Evolutionary conservation across 192 early-diverging fungal species (phyloP), one percentile per base, ranked within the genome.

Genomic region (Backusella westeae): DNA sequence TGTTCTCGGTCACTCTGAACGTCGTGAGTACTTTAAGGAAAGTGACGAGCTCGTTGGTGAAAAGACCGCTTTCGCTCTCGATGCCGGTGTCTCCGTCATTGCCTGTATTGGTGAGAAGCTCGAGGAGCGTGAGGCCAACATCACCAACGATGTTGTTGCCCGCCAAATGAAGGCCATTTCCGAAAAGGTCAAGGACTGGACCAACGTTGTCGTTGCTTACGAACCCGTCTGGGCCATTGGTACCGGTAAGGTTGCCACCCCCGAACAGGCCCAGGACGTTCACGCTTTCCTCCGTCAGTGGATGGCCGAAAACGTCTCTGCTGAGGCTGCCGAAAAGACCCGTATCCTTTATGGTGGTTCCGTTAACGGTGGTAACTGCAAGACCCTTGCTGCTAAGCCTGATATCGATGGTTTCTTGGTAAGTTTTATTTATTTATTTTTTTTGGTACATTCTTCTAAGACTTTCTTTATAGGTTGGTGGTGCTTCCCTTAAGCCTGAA

Each of bases 211-310:
- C 15, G 89, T 99, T 87, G 98, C 98, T 77, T 99, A 99, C 85
- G 98, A 99, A 88, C 98, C 98, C 70, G 98, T 99, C 71, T 99
- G 98, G 98, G 98, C 98, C 39, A 99, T 99, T 79, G 97, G 98
- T 68, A 99, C 98, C 21, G 98, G 98, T 76, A 96, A 96, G 91
- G 97, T 99, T 12, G 97, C 98, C 53, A 91, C 94, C 23, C 95
- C 94, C 67, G 86, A 93, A 44, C 95, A 98, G 89, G 98, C 98
- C 52, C 97, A 99, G 89, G 97, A 99, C 79, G 94, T 94, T 59
- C 98, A 99, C 86, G 85, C 80, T 19, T 87, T 85, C 69, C 96
- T 99, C 83, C 93, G 98, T 78, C 77, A 86, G 67, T 98, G 96
- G 93, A 89, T 99, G 76, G 85, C 83, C 67, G 88, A 89, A 42